These are phyloP conservation scores for Bauhinia variegata DNA, from an alignment of 306 rosid genomes.

Conservation along the genomic window DNA sequence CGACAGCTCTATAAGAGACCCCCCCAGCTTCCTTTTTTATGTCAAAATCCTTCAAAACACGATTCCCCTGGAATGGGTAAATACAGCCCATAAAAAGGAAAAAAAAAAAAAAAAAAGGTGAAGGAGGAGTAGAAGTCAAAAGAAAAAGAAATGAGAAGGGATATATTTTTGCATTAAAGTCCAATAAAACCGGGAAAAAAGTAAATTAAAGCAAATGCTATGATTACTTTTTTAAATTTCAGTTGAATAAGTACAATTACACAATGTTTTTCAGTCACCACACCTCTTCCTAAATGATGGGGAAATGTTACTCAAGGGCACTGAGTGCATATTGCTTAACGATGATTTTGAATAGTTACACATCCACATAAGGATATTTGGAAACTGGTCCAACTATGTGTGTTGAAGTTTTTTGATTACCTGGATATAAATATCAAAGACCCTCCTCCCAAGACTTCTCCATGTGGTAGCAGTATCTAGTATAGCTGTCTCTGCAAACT, in stretches of 20 bases:
- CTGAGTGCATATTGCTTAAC: too few relatives aligned
- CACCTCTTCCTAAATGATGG: too few relatives aligned
- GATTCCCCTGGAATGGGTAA: slow-evolving; percentile 59
- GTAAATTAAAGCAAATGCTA: too few relatives aligned
- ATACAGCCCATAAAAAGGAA: too few relatives aligned
- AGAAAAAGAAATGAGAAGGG: not conserved
- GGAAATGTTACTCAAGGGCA: not conserved
- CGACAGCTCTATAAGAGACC: slow-evolving; percentile 27
- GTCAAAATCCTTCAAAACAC: slow-evolving; percentile 44
- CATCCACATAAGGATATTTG: too few relatives aligned
- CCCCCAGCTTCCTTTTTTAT: slow-evolving; percentile 51
- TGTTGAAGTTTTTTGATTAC: slow-evolving; percentile 18
- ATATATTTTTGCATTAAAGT: too few relatives aligned
- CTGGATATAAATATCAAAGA: slow-evolving; percentile 65
- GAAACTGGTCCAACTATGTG: too few relatives aligned
- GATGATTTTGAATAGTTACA: too few relatives aligned
- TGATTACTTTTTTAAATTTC: too few relatives aligned
- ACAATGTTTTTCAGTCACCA: not conserved
- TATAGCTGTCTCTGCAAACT: slow-evolving; percentile 63
- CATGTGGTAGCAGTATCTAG: slow-evolving; percentile 42
- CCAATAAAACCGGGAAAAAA: too few relatives aligned
- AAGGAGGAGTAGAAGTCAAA: not conserved
- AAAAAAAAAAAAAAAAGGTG: not conserved
- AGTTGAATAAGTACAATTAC: too few relatives aligned
- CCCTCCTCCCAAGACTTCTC: slow-evolving; percentile 71